Conservation (phyloP, 2,329 filamentous ascomycete genomes). For the Laburnicola sp. region DNA sequence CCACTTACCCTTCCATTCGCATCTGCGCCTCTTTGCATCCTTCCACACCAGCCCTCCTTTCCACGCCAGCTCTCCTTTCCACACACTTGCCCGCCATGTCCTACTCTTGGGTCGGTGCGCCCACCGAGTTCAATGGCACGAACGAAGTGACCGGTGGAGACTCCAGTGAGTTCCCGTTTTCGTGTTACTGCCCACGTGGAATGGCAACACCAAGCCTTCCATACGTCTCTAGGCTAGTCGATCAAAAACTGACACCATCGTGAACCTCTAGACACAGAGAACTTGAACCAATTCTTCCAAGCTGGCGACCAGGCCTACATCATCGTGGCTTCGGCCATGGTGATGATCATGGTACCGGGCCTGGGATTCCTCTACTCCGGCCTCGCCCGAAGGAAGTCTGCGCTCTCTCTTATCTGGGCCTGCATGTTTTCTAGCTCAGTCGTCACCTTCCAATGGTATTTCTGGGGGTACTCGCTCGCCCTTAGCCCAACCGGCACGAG, state of each 20-base stretch:
- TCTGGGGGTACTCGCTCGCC: constrained; percentile 96
- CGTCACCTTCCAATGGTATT: constrained; percentile 98
- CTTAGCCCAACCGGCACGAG: constrained; percentile 82
- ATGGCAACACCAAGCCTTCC: constrained; percentile 13
- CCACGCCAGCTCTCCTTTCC: constrained; percentile 10
- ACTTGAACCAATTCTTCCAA: constrained; percentile 95
- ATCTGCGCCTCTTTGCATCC: not conserved
- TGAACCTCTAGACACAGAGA: constrained; percentile 66
- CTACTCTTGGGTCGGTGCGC: constrained; percentile 53
- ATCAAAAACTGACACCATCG: constrained; percentile 9
- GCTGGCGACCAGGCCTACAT: constrained; percentile 94
- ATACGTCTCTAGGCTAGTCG: not conserved
- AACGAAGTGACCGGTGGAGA: constrained; percentile 70
- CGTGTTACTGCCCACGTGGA: constrained; percentile 26
- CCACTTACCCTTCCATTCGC: constrained; percentile 16
- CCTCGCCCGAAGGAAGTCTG: constrained; percentile 95
- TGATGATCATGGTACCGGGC: constrained; percentile 97
- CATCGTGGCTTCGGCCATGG: constrained; percentile 78
- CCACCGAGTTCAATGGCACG: constrained; percentile 55
- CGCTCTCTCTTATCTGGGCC: constrained; percentile 94
- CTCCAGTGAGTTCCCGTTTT: constrained; percentile 64
- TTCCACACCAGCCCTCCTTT: constrained; percentile 1
- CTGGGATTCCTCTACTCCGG: constrained; percentile 98
- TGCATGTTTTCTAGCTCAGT: constrained; percentile 92
- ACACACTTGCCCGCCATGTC: constrained; percentile 46